These are phyloP conservation scores for Globisporangium paddicum DNA, from an alignment of 352 stramenopile species.

Conservation along the genomic window DNA sequence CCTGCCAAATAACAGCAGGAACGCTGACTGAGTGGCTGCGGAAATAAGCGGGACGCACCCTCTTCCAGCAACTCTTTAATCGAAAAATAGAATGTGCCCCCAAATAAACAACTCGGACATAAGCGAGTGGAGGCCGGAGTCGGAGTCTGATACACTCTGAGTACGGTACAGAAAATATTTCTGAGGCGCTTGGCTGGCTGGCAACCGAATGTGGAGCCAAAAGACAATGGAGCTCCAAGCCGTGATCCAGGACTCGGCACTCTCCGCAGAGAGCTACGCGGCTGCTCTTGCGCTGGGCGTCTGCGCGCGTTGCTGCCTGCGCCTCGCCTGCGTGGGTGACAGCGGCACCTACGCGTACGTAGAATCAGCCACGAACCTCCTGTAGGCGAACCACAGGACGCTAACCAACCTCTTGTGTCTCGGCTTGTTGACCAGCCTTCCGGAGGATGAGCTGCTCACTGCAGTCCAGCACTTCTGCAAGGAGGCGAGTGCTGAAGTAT, in stretches of 20 bases:
- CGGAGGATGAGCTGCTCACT: slow-evolving; percentile 25
- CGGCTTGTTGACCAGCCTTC: slow-evolving; percentile 4
- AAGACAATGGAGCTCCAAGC: slow-evolving; percentile 14
- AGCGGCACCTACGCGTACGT: slow-evolving; percentile 51
- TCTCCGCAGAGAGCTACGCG: slow-evolving; percentile 31
- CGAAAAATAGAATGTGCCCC: background rate
- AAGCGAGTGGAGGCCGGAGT: background rate
- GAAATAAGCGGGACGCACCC: background rate
- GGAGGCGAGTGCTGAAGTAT: background rate
- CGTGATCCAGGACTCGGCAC: slow-evolving; percentile 15
- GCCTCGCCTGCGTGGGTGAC: slow-evolving; percentile 47
- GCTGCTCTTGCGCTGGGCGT: slow-evolving; percentile 23
- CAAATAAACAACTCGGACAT: background rate
- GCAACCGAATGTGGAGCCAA: background rate
- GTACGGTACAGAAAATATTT: background rate
- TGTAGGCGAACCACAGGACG: background rate
- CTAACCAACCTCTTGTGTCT: background rate
- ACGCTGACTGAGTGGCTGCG: too few relatives aligned
- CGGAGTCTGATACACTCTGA: background rate
- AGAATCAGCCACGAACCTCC: background rate
- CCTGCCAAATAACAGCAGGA: background rate
- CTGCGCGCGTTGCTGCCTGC: slow-evolving; percentile 66
- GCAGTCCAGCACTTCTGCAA: slow-evolving; percentile 9
- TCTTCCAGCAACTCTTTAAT: background rate
- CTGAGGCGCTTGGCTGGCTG: background rate